A percentile compares a stretch with the other conserved stretches of the same genome.
Conservation (phyloP, 805 yeast species). For the Saccharomycopsis capsularis region DNA sequence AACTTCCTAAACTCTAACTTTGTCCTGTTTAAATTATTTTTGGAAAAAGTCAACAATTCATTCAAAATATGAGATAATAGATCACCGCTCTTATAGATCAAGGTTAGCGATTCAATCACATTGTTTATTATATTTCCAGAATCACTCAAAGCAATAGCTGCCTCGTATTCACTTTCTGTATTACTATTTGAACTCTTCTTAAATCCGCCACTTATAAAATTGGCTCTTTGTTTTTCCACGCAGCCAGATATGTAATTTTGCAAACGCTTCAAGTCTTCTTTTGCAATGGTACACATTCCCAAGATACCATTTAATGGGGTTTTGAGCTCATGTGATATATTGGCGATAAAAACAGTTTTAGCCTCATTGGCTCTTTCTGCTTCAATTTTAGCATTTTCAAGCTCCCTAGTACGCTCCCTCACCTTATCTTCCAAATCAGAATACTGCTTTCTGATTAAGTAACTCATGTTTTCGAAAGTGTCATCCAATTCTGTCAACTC, state of each 20-base stretch:
- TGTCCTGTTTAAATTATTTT: constrained; percentile 78
- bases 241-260: constrained; percentile 1
- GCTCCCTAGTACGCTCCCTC: constrained; percentile 73
- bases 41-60: constrained; percentile 86
- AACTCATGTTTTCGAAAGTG: constrained; percentile 88
- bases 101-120: constrained; percentile 32
- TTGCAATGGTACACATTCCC: constrained; percentile 91
- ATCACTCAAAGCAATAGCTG: not conserved
- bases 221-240: not conserved
- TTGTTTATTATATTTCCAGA: not conserved
- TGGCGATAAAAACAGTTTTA: constrained; percentile 87
- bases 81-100: constrained; percentile 90
- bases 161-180: not conserved
- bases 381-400: constrained; percentile 79
- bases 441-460: constrained; percentile 79
- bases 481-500: constrained; percentile 84
- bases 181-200: not conserved
- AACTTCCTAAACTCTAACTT: constrained; percentile 80
- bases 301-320: constrained; percentile 94
- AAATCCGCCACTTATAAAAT: not conserved
- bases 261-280: constrained; percentile 51
- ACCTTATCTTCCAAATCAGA: constrained; percentile 84
- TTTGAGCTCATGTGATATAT: constrained; percentile 87
- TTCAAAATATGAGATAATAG: constrained; percentile 80
- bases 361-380: constrained; percentile 97